These are phyloP conservation scores for Ogataea populi-albae DNA, from an alignment of 805 yeast species.

Conservation along the genomic window DNA sequence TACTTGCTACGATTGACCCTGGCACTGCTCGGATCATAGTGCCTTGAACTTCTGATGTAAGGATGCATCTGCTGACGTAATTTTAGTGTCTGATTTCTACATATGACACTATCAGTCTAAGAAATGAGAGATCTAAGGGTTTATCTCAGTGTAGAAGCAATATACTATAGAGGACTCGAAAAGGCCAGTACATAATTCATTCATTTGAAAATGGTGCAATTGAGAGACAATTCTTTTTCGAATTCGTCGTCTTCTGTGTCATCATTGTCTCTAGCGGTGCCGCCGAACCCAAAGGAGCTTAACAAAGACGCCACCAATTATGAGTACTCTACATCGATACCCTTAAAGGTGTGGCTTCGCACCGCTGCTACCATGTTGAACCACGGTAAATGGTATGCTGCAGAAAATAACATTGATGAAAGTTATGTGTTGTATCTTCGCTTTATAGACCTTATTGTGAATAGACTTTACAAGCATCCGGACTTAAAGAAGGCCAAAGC, in stretches of 20 bases:
- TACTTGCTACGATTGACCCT: too few species aligned
- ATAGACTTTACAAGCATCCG: constrained; percentile 46
- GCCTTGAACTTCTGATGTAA: too few species aligned
- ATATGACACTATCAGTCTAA: too few species aligned
- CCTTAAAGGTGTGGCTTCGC: constrained; percentile 54
- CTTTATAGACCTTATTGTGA: constrained; percentile 55
- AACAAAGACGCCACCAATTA: constrained; percentile 50
- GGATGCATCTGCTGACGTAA: too few species aligned
- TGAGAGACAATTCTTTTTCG: constrained; percentile 17
- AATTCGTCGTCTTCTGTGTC: constrained; percentile 17
- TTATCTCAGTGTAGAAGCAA: too few species aligned
- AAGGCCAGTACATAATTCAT: too few species aligned
- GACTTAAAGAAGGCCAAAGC: constrained; percentile 32
- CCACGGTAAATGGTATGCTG: constrained; percentile 46
- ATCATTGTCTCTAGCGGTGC: constrained; percentile 13
- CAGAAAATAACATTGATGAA: constrained; percentile 42
- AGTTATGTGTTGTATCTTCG: constrained; percentile 57
- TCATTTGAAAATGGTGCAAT: constrained; percentile 10
- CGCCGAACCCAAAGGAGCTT: constrained; percentile 35
- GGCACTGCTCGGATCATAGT: too few species aligned
- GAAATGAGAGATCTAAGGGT: too few species aligned
- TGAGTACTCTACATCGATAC: constrained; percentile 48
- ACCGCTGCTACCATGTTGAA: constrained; percentile 46
- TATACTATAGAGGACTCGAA: too few species aligned
- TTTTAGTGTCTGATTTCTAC: too few species aligned